phyloP scores from a whole-genome alignment of 371 early-diverging fungal species.

The Funneliformis caledonium region DNA sequence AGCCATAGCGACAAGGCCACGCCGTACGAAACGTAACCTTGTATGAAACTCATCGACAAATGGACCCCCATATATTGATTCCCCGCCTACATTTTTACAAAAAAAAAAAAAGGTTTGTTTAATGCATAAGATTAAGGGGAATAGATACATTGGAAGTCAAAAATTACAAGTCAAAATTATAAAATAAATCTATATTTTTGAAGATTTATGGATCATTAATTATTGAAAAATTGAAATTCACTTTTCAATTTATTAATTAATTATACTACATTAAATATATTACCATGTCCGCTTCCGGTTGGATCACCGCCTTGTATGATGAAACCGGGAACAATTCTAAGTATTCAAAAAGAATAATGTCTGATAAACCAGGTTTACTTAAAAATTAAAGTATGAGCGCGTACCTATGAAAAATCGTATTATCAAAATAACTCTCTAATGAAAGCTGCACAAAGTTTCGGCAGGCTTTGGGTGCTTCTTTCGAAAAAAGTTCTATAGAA shows the following conservation, averaged over 20 bases:
- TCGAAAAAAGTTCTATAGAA: slow-evolving; percentile 92
- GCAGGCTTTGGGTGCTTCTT: slow-evolving; percentile 89
- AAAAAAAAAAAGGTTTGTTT: neutral
- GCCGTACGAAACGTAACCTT: slow-evolving; percentile 82
- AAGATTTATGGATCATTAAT: no score
- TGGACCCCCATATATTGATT: slow-evolving; percentile 82
- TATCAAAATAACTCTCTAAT: slow-evolving; percentile 82
- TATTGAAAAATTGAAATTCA: no score
- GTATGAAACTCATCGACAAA: slow-evolving; percentile 93
- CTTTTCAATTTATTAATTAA: no score
- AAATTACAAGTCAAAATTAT: no score
- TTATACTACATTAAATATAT: neutral
- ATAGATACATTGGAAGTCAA: neutral
- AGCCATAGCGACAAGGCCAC: slow-evolving; percentile 93
- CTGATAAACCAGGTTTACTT: neutral
- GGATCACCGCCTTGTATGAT: slow-evolving; percentile 99
- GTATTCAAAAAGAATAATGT: neutral
- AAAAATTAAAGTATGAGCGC: neutral
- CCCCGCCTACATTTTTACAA: slow-evolving; percentile 71
- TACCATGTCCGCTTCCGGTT: slow-evolving; percentile 77
- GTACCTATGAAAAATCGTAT: slow-evolving; percentile 77
- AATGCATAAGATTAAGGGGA: neutral
- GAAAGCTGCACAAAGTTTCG: slow-evolving; percentile 94
- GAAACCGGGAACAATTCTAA: slow-evolving; percentile 82
- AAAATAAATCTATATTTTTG: no score